Evolutionary conservation across 2,329 filamentous ascomycete genomes (phyloP).

Genomic region (Beauveria australis): DNA sequence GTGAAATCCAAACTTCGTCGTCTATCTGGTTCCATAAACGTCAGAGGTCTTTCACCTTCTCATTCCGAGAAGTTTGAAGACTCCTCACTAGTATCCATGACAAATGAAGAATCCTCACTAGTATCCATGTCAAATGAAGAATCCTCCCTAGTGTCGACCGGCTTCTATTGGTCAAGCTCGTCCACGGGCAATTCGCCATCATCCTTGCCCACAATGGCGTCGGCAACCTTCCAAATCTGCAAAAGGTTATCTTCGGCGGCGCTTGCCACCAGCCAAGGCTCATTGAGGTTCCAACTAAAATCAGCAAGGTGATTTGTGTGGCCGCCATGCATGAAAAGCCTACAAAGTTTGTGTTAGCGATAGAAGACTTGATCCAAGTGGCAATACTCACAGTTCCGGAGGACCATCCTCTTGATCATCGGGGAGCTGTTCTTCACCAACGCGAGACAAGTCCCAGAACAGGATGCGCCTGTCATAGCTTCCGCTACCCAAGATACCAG

Average conservation of each 20-base stretch:
- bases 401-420: slow-evolving; percentile 94
- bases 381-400: slow-evolving; percentile 70
- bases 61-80: slow-evolving; percentile 24
- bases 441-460: slow-evolving; percentile 90
- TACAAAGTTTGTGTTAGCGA: slow-evolving; percentile 23
- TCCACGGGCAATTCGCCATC: slow-evolving; percentile 67
- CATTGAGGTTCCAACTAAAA: slow-evolving; percentile 96
- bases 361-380: neutral
- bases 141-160: slow-evolving; percentile 4
- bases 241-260: slow-evolving; percentile 95
- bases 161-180: slow-evolving; percentile 59
- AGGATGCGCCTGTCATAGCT: slow-evolving; percentile 90
- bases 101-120: neutral
- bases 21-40: neutral
- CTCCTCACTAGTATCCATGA: neutral
- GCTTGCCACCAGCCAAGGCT: slow-evolving; percentile 92
- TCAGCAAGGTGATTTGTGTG: slow-evolving; percentile 96
- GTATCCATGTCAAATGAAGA: slow-evolving; percentile 10
- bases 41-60: slow-evolving; percentile 15
- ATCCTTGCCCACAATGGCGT: slow-evolving; percentile 72
- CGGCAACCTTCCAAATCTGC: slow-evolving; percentile 86
- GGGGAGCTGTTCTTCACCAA: slow-evolving; percentile 88
- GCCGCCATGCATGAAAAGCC: slow-evolving; percentile 96
- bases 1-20: neutral
- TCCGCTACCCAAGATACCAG: slow-evolving; percentile 79